Evolutionary conservation across 1,284 basidiomycete genomes (phyloP), one percentile per base, ranked within the genome.

Genomic region (Amylostereum areolatum): DNA sequence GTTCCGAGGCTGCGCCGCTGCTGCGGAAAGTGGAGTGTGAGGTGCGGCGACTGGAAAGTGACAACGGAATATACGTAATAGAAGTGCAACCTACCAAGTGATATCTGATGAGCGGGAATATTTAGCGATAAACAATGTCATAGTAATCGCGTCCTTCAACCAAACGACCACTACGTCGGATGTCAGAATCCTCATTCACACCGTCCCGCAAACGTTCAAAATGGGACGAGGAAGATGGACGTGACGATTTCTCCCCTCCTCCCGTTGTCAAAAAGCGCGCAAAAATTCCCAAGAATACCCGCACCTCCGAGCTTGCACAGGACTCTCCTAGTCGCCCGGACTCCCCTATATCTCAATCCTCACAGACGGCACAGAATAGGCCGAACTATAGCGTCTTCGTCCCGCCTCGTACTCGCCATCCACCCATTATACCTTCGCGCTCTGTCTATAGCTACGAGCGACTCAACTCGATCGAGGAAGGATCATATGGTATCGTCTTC

Each of bases 401-500:
- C 0, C 92, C 92, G 1, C 79, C 78, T 34, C 75, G 92, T 50
- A 84, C 78, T 2, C 67, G 70, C 3, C 89, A 96, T 63, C 92
- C 91, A 25, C 73, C 83, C 0, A 78, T 96, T 34, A 65, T 77
- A 32, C 81, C 91, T 0, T 95, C 94, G 35, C 83, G 94, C 24
- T 94, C 92, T 3, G 94, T 97, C 3, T 95, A 93, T 68, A 85
- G 78, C 61, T 97, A 96, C 66, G 93, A 97, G 61, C 75, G 91
- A 10, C 75, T 99, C 35, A 99, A 99, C 66, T 92, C 97, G 60
- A 99, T 99, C 60, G 97, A 99, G 69, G 97, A 99, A 70, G 97
- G 97, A 1, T 95, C 95, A 0, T 99, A 99, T 62, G 97, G 97
- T 12, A 84, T 99, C 40, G 97, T 99, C 10, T 99, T 94, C 59